Percentiles rank a stretch among this genome's conserved stretches.
Evolutionary conservation across 805 yeast genomes (phyloP).

Genomic region (Naumovozyma baii): DNA sequence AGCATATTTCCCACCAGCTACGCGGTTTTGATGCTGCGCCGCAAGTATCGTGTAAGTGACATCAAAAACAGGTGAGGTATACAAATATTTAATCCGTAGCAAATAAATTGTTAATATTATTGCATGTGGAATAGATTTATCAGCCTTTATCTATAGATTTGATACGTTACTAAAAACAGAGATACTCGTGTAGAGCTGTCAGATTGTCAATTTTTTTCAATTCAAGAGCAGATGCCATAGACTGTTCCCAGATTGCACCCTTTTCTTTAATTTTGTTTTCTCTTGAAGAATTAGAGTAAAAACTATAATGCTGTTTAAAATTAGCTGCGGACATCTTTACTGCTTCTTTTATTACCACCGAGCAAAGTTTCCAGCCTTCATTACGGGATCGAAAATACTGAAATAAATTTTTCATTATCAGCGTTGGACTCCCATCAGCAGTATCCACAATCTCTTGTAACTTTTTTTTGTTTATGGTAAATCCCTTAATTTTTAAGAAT

Average conservation of each 20-base stretch:
- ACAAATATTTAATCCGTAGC: background rate
- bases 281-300: background rate
- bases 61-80: background rate
- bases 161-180: too few species aligned
- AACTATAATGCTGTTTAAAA: slow-evolving; percentile 4
- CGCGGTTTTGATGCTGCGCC: too few species aligned
- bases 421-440: slow-evolving; percentile 32
- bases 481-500: slow-evolving; percentile 39
- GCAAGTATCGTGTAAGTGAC: background rate
- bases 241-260: background rate
- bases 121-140: too few species aligned
- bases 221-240: background rate
- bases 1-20: background rate
- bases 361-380: slow-evolving; percentile 31
- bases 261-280: background rate
- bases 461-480: slow-evolving; percentile 36
- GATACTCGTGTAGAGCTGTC: background rate
- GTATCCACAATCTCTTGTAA: slow-evolving; percentile 32
- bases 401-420: slow-evolving; percentile 34
- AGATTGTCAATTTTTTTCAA: background rate
- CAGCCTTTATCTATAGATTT: too few species aligned
- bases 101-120: too few species aligned
- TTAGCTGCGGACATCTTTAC: slow-evolving; percentile 17
- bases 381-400: slow-evolving; percentile 36
- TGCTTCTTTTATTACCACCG: slow-evolving; percentile 30